phyloP scores from a whole-genome alignment of 495 filamentous ascomycete species.

The Sporormia fimetaria region DNA sequence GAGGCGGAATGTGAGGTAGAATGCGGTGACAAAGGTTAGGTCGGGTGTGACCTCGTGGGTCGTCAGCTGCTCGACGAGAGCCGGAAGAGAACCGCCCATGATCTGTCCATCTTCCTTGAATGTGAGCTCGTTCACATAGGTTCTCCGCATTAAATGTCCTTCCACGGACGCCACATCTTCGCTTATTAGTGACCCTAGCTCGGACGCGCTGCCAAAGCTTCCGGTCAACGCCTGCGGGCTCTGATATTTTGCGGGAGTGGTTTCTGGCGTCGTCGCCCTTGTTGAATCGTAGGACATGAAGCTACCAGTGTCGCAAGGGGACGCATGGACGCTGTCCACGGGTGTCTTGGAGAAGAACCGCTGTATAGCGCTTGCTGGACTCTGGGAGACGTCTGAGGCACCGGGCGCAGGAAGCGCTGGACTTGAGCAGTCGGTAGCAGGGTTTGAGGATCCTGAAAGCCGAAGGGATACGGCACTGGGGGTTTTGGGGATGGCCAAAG shows the following conservation, averaged over 20 bases:
- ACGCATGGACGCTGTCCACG: conserved; percentile 40
- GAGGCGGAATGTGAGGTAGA: conserved; percentile 93
- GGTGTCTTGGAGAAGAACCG: conserved; percentile 25
- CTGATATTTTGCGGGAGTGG: conserved; percentile 31
- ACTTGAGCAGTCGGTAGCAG: conserved; percentile 27
- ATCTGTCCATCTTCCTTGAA: conserved; percentile 92
- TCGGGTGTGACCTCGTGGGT: conserved; percentile 89
- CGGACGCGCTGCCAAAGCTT: conserved; percentile 33
- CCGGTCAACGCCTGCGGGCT: conserved; percentile 26
- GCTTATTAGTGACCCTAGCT: conserved; percentile 33
- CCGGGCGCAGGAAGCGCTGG: conserved; percentile 33
- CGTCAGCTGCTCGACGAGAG: conserved; percentile 86
- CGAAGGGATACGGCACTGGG: conserved; percentile 23
- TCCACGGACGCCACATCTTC: conserved; percentile 71
- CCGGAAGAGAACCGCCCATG: conserved; percentile 82
- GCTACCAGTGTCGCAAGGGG: conserved; percentile 71
- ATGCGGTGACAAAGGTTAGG: conserved; percentile 82
- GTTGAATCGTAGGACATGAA: conserved; percentile 74
- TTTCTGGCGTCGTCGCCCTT: conserved; percentile 79
- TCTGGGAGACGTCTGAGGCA: conserved; percentile 27
- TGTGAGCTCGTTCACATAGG: conserved; percentile 78
- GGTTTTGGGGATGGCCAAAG: conserved; percentile 23
- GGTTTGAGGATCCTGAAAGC: conserved; percentile 28
- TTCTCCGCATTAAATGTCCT: conserved; percentile 70
- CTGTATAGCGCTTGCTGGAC: conserved; percentile 21